Conservation (phyloP, 2,329 filamentous ascomycete genomes). For the Cladosporium sp. region DNA sequence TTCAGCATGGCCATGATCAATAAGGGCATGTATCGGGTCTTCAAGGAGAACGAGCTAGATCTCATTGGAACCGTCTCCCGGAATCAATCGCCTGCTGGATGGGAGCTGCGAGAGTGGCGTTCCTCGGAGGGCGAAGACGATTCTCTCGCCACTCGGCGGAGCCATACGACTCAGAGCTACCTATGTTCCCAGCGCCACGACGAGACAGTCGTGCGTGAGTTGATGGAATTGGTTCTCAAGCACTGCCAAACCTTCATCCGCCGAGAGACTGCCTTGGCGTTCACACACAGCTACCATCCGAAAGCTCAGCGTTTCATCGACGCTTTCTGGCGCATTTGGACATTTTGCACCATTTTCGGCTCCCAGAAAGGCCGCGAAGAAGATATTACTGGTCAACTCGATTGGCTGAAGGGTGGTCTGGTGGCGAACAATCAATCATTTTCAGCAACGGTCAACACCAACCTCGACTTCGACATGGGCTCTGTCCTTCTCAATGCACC, state of each 20-base stretch:
- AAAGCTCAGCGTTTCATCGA: constrained; percentile 50
- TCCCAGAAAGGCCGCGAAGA: constrained; percentile 52
- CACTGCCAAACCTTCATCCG: constrained; percentile 53
- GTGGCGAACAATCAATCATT: constrained; percentile 44
- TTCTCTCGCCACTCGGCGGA: constrained; percentile 10
- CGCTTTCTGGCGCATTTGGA: constrained; percentile 61
- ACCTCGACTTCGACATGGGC: constrained; percentile 43
- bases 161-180: constrained; percentile 49
- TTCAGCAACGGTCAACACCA: constrained; percentile 42
- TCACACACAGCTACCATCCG: constrained; percentile 42
- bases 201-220: constrained; percentile 46
- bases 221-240: constrained; percentile 52
- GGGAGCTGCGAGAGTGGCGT: constrained; percentile 55
- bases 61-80: constrained; percentile 47
- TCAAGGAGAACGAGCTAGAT: constrained; percentile 50
- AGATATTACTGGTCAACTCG: constrained; percentile 53
- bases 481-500: constrained; percentile 51
- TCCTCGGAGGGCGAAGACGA: constrained; percentile 41
- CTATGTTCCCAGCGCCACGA: constrained; percentile 42
- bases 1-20: constrained; percentile 50
- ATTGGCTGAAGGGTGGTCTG: constrained; percentile 56
- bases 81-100: constrained; percentile 52
- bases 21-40: constrained; percentile 51
- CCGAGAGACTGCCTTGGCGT: constrained; percentile 48
- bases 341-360: constrained; percentile 59